phyloP scores from a whole-genome alignment of 495 filamentous ascomycete species.

The Recurvomyces mirabilis region DNA sequence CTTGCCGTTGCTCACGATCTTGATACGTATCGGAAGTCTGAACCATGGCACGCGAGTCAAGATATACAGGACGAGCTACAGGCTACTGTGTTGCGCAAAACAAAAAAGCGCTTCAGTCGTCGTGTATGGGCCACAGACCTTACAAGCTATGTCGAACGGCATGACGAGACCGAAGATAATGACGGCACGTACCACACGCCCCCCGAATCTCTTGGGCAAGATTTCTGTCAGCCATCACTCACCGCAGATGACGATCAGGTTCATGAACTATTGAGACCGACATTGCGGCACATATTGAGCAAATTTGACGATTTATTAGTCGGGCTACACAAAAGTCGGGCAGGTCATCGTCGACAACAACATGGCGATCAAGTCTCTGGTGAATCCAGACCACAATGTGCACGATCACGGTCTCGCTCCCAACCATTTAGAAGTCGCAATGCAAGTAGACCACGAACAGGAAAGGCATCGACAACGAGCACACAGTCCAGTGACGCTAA shows the following conservation, averaged over 20 bases:
- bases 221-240: conserved; percentile 5
- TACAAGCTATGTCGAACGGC: conserved; percentile 5
- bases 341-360: conserved; percentile 2
- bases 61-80: conserved; percentile 56
- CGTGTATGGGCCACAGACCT: conserved; percentile 28
- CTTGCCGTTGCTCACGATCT: conserved; percentile 28
- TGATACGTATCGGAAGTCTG: conserved; percentile 38
- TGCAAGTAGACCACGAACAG: too few species aligned
- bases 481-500: too few species aligned
- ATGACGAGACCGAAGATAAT: not conserved
- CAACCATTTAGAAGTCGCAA: not conserved
- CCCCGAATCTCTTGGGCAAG: not conserved
- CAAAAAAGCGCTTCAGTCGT: conserved; percentile 48
- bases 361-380: too few species aligned
- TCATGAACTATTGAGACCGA: conserved; percentile 35
- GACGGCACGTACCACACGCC: not conserved
- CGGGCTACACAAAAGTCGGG: conserved; percentile 43
- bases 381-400: too few species aligned
- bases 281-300: conserved; percentile 50
- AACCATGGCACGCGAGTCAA: conserved; percentile 40
- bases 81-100: conserved; percentile 48
- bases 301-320: conserved; percentile 55
- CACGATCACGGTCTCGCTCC: conserved; percentile 2
- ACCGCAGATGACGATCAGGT: conserved; percentile 15
- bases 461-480: not conserved